Percentiles rank a stretch among this genome's conserved stretches.
These are phyloP conservation scores for Scutellaria minor DNA, from an alignment of 257 asterid species.

Conservation along the genomic window DNA sequence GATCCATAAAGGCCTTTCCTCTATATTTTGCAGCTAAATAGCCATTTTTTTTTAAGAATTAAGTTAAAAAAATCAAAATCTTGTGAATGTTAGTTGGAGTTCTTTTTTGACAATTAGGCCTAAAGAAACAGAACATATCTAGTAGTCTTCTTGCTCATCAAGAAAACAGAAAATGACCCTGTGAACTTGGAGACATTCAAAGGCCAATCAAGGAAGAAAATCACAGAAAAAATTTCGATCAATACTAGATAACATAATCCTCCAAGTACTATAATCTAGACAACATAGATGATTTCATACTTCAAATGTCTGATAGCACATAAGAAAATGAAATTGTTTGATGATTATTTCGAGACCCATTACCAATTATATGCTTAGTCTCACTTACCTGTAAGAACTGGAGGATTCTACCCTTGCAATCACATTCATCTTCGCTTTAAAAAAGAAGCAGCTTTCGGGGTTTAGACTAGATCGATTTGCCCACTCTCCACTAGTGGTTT, in stretches of 20 bases:
- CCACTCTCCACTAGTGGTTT: constrained; percentile 85
- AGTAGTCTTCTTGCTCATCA: constrained; percentile 9
- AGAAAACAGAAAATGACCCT: constrained; percentile 13
- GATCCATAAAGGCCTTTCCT: no score
- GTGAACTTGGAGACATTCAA: neutral
- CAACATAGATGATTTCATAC: neutral
- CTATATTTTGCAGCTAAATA: no score
- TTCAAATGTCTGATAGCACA: neutral
- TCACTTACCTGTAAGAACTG: neutral
- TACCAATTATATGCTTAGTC: neutral
- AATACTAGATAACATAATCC: neutral
- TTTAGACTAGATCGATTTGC: constrained; percentile 82
- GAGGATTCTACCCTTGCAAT: constrained; percentile 13
- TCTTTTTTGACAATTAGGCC: no score
- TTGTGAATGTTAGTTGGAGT: no score
- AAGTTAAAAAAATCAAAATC: no score
- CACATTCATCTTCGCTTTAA: neutral
- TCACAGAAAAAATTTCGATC: neutral
- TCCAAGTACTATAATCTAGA: neutral
- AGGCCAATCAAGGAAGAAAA: neutral
- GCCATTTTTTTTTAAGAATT: no score
- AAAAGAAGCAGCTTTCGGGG: neutral
- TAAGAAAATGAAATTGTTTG: neutral
- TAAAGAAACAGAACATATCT: neutral
- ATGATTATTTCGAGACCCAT: neutral